Conservation (phyloP, 495 filamentous ascomycete species). For the Lindgomyces ingoldianus region DNA sequence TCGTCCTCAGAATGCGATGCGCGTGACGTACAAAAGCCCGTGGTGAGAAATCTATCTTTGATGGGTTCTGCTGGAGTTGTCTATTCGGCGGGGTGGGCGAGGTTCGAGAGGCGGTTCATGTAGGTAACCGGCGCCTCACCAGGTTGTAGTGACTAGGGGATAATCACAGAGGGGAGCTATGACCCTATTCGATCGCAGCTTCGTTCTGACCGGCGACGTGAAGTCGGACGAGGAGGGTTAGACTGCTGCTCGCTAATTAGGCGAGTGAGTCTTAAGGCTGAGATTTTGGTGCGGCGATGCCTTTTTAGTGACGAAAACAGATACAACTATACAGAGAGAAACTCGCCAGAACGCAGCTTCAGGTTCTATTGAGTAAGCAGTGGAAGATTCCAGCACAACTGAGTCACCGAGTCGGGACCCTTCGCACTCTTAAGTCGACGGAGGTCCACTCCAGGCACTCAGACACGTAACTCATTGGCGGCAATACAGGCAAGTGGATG, state of each 20-base stretch:
- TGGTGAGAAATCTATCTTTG: not conserved
- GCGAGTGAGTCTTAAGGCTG: not conserved
- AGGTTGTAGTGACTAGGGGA: slow-evolving; percentile 9
- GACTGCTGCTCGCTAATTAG: not conserved
- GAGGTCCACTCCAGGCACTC: slow-evolving; percentile 26
- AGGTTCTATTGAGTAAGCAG: not conserved
- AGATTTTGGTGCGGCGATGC: no score
- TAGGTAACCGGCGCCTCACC: slow-evolving; percentile 31
- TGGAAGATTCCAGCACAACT: not conserved
- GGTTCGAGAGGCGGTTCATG: slow-evolving; percentile 10
- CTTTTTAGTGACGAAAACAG: no score
- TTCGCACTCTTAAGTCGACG: slow-evolving; percentile 3
- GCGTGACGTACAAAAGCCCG: slow-evolving; percentile 9
- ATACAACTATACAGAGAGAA: not conserved
- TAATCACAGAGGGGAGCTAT: slow-evolving; percentile 27
- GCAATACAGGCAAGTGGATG: not conserved
- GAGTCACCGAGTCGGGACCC: not conserved
- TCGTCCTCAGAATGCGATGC: not conserved
- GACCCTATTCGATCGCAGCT: slow-evolving; percentile 8
- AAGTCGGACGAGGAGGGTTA: not conserved
- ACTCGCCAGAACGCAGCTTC: not conserved
- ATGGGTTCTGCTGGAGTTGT: no score
- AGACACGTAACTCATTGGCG: slow-evolving; percentile 29
- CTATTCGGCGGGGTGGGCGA: not conserved
- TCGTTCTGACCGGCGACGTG: no score